Conservation (phyloP, 129 eudicot genomes). For the Arctium minus region DNA sequence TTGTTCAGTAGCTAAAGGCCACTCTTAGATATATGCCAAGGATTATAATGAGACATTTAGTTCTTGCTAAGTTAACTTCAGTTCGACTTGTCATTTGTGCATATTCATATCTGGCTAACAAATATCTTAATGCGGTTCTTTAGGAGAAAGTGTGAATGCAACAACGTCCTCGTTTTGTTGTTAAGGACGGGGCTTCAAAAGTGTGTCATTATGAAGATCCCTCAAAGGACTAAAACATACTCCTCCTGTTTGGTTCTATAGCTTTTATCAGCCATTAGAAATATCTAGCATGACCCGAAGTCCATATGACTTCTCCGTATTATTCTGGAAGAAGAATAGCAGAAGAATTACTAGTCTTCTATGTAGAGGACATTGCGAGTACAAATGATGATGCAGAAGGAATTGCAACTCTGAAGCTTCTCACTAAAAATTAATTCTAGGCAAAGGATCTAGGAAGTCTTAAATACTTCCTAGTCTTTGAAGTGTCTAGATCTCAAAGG, state of each 20-base stretch:
- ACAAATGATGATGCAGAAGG: neutral
- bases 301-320: neutral
- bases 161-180: neutral
- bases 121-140: neutral
- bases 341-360: neutral
- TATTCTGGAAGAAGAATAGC: neutral
- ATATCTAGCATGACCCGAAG: neutral
- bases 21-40: neutral
- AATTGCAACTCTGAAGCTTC: neutral
- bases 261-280: neutral
- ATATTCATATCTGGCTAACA: too few species aligned
- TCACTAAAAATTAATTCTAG: neutral
- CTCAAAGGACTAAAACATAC: neutral
- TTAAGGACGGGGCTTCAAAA: neutral
- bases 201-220: neutral
- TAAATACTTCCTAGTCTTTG: neutral
- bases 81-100: too few species aligned
- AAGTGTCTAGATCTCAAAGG: too few species aligned
- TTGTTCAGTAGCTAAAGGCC: neutral
- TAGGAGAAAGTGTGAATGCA: neutral
- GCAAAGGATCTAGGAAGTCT: neutral
- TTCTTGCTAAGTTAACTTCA: too few species aligned
- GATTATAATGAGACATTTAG: too few species aligned
- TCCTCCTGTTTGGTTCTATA: neutral
- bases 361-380: neutral